phyloP scores from a whole-genome alignment of 148 eudicot species.

The Tetragonia tetragonoides region DNA sequence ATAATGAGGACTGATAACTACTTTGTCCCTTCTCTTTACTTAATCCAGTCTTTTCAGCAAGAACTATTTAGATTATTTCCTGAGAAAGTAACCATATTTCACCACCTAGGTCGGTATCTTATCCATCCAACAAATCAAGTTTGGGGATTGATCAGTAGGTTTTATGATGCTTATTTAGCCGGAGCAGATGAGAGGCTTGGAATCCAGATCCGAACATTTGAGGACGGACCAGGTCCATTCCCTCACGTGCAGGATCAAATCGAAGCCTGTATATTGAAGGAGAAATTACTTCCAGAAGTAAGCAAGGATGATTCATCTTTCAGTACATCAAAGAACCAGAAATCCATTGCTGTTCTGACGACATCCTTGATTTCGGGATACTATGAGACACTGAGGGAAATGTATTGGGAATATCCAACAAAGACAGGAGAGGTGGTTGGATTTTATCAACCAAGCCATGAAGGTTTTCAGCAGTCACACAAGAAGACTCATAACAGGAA shows the following conservation, averaged over 20 bases:
- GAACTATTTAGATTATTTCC: conserved; percentile 71
- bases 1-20: conserved; percentile 81
- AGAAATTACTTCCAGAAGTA: conserved; percentile 62
- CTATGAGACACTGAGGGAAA: conserved; percentile 45
- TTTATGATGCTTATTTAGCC: conserved; percentile 73
- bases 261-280: conserved; percentile 55
- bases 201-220: conserved; percentile 79
- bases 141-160: conserved; percentile 88
- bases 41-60: conserved; percentile 75
- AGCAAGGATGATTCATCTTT: conserved; percentile 31
- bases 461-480: conserved; percentile 65
- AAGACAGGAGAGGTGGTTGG: conserved; percentile 57
- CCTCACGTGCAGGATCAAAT: conserved; percentile 83
- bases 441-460: conserved; percentile 86
- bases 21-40: conserved; percentile 77
- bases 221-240: conserved; percentile 57
- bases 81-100: conserved; percentile 72
- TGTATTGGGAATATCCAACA: conserved; percentile 87
- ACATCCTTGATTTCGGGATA: conserved; percentile 74
- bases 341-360: conserved; percentile 61
- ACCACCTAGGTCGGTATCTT: conserved; percentile 81
- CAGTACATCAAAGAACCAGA: conserved; percentile 31
- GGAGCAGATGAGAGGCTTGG: conserved; percentile 80
- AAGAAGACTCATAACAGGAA: conserved; percentile 64
- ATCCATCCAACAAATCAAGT: conserved; percentile 91